Conservation (phyloP, 805 yeast species). For the Kuraishia ogatae region DNA sequence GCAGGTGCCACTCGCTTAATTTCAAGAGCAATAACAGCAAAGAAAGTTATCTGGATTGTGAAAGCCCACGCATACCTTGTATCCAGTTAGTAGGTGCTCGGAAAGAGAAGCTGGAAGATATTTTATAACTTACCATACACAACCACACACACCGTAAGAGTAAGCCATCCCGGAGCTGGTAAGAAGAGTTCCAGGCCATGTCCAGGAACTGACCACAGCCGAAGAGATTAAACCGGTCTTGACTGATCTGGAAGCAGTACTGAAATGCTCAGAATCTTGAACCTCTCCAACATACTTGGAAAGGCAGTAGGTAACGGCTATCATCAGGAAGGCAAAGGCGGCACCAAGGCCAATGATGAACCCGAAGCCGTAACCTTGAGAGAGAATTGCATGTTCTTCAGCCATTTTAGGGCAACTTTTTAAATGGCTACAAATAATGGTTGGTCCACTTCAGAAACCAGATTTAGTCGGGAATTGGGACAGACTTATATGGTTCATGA, state of each 20-base stretch:
- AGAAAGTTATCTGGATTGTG: slow-evolving; percentile 27
- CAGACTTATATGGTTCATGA: background rate
- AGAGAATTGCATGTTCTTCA: slow-evolving; percentile 14
- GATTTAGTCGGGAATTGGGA: background rate
- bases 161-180: slow-evolving; percentile 16
- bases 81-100: background rate
- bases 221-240: slow-evolving; percentile 33
- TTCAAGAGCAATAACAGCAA: slow-evolving; percentile 28
- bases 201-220: slow-evolving; percentile 34
- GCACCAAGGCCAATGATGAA: slow-evolving; percentile 32
- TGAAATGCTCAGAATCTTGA: slow-evolving; percentile 34
- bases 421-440: too few relatives aligned
- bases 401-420: background rate
- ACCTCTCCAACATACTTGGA: slow-evolving; percentile 27
- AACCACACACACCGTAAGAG: slow-evolving; percentile 12
- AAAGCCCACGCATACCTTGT: slow-evolving; percentile 19
- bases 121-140: slow-evolving; percentile 6
- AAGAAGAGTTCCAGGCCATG: slow-evolving; percentile 20
- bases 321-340: slow-evolving; percentile 35
- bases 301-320: slow-evolving; percentile 25
- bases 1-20: slow-evolving; percentile 32
- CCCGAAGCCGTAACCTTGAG: slow-evolving; percentile 30
- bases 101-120: background rate
- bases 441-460: too few relatives aligned
- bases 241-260: slow-evolving; percentile 35